Percentiles rank a stretch among this genome's conserved stretches.
Evolutionary conservation across 192 early-diverging fungal genomes (phyloP).

Genomic region (Linnemannia elongata): DNA sequence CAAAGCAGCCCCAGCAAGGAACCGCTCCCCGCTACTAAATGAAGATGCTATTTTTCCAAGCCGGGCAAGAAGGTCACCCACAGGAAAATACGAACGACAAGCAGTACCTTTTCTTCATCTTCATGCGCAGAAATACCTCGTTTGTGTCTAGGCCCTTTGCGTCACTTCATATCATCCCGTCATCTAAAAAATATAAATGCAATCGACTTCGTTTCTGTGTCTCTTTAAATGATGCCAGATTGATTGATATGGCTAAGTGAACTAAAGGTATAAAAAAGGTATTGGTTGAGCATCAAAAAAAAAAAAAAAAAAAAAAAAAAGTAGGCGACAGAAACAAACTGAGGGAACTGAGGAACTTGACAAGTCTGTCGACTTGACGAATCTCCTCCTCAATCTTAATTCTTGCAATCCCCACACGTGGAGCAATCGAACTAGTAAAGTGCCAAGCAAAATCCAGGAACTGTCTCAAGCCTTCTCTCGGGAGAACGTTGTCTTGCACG

Average conservation of each 20-base stretch:
- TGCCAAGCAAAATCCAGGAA: no score
- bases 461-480: no score
- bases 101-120: neutral
- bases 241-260: neutral
- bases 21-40: neutral
- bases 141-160: neutral
- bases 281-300: slow-evolving; percentile 15
- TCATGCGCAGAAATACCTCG: neutral
- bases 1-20: slow-evolving; percentile 6
- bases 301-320: slow-evolving; percentile 7
- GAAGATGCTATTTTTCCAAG: neutral
- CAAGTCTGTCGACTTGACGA: no score
- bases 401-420: no score
- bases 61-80: neutral
- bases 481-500: no score
- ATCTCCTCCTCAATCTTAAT: no score
- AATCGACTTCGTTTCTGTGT: neutral
- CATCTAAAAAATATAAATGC: neutral
- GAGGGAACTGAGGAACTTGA: no score
- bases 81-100: neutral
- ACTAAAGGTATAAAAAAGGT: neutral
- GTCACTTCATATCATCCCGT: neutral
- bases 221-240: neutral
- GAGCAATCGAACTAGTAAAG: no score
- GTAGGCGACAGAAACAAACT: no score